Percentiles rank a stretch among this genome's conserved stretches.
Conservation (phyloP, 176 grass and related monocot species). For the Thinopyrum elongatum region DNA sequence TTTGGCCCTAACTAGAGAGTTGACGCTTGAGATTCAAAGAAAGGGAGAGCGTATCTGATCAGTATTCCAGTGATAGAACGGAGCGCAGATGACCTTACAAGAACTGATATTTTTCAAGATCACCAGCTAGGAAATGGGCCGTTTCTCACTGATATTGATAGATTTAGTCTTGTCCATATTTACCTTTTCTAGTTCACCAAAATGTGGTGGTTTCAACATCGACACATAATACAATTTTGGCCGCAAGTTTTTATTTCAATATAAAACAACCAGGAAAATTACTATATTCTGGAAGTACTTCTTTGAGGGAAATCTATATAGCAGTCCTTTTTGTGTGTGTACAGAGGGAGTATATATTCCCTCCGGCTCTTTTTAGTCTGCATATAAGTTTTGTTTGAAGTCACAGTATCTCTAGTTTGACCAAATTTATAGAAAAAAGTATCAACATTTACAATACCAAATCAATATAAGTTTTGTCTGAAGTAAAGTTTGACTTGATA, state of each 20-base stretch:
- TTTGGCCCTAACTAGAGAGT: background rate
- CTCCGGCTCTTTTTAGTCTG: no score
- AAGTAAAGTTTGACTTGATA: no score
- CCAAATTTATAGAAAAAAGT: no score
- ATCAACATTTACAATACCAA: no score
- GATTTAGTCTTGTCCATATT: background rate
- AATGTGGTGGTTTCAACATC: background rate
- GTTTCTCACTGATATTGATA: background rate
- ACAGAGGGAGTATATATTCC: background rate
- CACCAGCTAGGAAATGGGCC: background rate
- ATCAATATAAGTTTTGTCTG: no score
- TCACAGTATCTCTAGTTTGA: no score
- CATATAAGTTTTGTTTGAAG: no score
- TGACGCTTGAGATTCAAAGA: background rate
- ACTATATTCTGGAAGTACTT: background rate
- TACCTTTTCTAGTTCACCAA: background rate
- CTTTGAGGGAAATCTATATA: background rate
- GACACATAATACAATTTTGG: background rate
- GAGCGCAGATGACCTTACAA: no score
- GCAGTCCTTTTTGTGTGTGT: background rate
- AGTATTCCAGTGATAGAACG: background rate
- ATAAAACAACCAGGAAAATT: no score
- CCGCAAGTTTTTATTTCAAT: no score
- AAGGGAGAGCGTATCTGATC: background rate
- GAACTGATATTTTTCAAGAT: background rate